A percentile compares a stretch with the other conserved stretches of the same genome.
These are phyloP conservation scores for Coelastrella sp. DNA, from an alignment of 139 green algal genomes.

Conservation along the genomic window DNA sequence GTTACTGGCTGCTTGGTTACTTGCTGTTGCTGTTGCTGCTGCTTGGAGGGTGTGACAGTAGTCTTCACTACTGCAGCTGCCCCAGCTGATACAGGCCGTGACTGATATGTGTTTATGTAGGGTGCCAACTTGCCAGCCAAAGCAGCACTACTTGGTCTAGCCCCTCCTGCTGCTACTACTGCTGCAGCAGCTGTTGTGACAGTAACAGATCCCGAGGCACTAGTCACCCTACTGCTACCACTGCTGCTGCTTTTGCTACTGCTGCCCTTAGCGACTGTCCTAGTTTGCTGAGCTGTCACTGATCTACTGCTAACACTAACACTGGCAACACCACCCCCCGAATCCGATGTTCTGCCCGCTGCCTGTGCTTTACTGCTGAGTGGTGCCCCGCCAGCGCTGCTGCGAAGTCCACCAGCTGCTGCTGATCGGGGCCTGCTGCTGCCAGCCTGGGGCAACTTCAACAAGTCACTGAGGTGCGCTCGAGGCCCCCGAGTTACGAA, in stretches of 20 bases:
- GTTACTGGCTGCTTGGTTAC: background rate
- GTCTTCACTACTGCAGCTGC: background rate
- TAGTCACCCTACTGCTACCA: background rate
- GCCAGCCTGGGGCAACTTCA: background rate
- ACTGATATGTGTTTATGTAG: background rate
- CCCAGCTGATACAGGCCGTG: background rate
- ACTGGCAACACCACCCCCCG: background rate
- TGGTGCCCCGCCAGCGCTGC: background rate
- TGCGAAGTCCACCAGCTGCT: background rate
- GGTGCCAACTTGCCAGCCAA: background rate
- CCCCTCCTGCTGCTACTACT: conserved; percentile 1
- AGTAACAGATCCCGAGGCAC: background rate
- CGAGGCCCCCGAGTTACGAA: conserved; percentile 51
- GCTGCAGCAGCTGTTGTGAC: background rate
- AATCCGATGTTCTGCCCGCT: background rate
- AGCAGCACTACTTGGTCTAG: background rate
- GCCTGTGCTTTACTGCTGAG: background rate
- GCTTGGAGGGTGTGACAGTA: background rate
- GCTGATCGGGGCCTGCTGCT: conserved; percentile 16
- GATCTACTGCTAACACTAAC: background rate
- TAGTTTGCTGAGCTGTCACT: background rate
- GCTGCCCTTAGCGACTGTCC: background rate
- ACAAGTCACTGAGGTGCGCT: conserved; percentile 27
- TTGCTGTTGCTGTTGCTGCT: background rate
- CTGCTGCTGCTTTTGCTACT: conserved; percentile 17